Base-by-base conservation (phyloP, 2,329 filamentous ascomycete species). In the Neonectria magnoliae region DNA sequence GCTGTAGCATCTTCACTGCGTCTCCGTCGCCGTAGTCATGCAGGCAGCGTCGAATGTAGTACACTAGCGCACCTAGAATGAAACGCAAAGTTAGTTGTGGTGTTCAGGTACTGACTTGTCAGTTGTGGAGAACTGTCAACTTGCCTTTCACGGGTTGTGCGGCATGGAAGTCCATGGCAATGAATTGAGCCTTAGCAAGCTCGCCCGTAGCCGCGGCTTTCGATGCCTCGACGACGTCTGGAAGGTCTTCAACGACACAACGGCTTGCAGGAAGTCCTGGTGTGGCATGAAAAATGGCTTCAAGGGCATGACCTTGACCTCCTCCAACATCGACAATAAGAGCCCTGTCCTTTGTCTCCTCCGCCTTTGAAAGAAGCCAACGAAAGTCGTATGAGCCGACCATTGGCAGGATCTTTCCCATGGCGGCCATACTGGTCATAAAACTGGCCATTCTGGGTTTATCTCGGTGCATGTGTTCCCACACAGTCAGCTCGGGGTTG, bases 271-370 rank as follows among this genome's bases (percentile, higher is more conserved):
- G 38, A 8, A 62, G 18, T 4, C 29, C 59, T 10, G 59, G 59
- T 9, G 53, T 62, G 2, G 18, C 53, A 6, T 57, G n/a, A 11
- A 36, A 16, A 27, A 62, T 57, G 10, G 36, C 47, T 20, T 57
- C 44, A 3, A 62, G 53, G 13, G 53, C 59, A 25, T 62, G 53
- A 1, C 59, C 59, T 3, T 62, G 54, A 8, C 59, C 59, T 4
- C 59, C 59, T n/a, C 59, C 59, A 1, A 62, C 59, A 18, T 62
- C 59, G 6, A 62, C 59, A 14, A 62, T 6, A n/a, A 62, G 59
- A 2, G 8, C 16, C 20, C 53, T 62, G 3, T 44, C 7, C 1
- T 52, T 27, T 4, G 45, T 45, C 22, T 38, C 59, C 1, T 45
- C 20, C 2, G 16, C 36, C 20, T 47, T 45, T 9, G 56, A 25